Evolutionary conservation across 768 basidiomycete species (phyloP), one percentile per base, ranked within the genome.

Genomic region (Tubosaeta sp.): DNA sequence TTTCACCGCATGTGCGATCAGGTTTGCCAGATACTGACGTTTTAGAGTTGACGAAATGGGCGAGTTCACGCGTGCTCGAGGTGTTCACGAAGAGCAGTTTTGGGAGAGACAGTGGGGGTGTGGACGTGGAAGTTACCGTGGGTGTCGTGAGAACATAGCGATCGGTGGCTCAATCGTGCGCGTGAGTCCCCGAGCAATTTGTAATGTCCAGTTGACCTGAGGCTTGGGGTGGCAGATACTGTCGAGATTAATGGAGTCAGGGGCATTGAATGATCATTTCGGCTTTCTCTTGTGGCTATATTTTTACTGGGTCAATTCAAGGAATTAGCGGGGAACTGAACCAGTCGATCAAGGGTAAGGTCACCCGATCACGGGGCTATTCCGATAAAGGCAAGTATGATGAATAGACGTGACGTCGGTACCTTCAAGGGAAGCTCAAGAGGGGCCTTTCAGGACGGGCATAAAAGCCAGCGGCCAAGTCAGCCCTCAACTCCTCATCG

Each of bases 1-100:
- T 94, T 22, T 86, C 91, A 63, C 69, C 90, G 39, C 90, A 91
- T 61, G 87, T 95, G 13, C 69, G 74, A 32, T 66, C 74, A 32
- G 83, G 85, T 51, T 62, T 90, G 36, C 75, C 74, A 7, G 91
- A 94, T 66, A 76, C 75, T 22, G 87, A 88, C 41, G 79, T 90
- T 42, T 60, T 94, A 43, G 73, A 71, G 59, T 69, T 94, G 44
- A 93, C 89, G 19, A 72, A 73, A 43, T 91, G 87, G 86, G 84
- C 85, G 21, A 85, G 84, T 76, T 84, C 87, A 63, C 78, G 77
- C 40, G 81, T 81, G 59, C 73, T 75, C 39, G 70, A 69, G 39
- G 84, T 81, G 16, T 71, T 88, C 52, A 71, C 71, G 19, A 67
- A 56, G 58, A 63, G 62, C 24, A 66, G 68, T 25, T 56, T 56